A percentile compares a stretch with the other conserved stretches of the same genome.
phyloP scores from a whole-genome alignment of 208 protist species.

The Crithidia thermophila region DNA sequence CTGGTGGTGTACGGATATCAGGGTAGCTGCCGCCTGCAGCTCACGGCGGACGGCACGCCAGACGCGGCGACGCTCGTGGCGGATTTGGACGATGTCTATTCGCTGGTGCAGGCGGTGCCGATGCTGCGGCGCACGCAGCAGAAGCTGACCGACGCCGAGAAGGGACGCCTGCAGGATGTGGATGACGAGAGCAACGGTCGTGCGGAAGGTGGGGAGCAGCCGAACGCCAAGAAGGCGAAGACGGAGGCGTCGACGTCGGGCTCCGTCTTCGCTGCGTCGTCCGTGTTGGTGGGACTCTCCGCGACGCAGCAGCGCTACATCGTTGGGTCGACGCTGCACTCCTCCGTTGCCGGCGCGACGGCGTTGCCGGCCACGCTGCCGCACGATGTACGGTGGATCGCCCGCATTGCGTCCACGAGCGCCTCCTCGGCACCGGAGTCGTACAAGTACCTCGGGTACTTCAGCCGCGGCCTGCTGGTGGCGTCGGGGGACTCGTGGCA shows the following conservation, averaged over 20 bases:
- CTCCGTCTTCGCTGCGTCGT: neutral
- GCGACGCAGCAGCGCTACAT: constrained; percentile 31
- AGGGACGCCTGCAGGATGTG: too few species aligned
- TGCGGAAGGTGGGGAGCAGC: neutral
- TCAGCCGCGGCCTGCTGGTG: constrained; percentile 73
- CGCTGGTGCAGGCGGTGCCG: constrained; percentile 27
- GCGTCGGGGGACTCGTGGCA: constrained; percentile 54
- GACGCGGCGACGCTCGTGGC: constrained; percentile 43
- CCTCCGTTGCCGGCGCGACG: constrained; percentile 10
- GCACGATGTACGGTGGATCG: constrained; percentile 51
- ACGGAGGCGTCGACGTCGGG: neutral
- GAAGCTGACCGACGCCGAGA: neutral
- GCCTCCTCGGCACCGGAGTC: neutral
- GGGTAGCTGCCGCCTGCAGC: constrained; percentile 43
- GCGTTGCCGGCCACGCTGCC: constrained; percentile 37
- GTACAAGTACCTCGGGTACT: constrained; percentile 51
- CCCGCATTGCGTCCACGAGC: constrained; percentile 12
- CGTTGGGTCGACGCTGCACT: constrained; percentile 8
- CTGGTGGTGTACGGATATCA: constrained; percentile 49
- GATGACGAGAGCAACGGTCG: neutral
- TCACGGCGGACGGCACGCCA: constrained; percentile 60
- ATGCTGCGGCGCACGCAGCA: constrained; percentile 6
- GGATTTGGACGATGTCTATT: constrained; percentile 30
- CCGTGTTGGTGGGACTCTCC: constrained; percentile 31
- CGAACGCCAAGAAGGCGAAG: neutral